phyloP scores from a whole-genome alignment of 768 basidiomycete genomes.

The Tulasnella calospora region DNA sequence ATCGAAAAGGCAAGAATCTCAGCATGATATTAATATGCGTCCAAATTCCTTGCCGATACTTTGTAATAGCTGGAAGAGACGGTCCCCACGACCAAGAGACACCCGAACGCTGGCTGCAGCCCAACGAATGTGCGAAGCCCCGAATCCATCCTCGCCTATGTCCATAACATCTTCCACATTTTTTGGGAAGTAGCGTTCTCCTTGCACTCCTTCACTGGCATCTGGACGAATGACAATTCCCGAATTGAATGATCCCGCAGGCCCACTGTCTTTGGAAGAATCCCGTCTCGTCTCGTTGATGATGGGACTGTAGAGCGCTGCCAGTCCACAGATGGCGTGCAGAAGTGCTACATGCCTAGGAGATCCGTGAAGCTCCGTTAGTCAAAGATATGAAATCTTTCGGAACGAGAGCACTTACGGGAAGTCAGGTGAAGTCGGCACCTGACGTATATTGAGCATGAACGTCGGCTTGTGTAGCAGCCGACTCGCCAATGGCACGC shows the following conservation, averaged over 20 bases:
- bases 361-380: neutral
- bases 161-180: neutral
- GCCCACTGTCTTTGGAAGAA: neutral
- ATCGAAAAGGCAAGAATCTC: neutral
- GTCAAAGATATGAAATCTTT: neutral
- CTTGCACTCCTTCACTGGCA: neutral
- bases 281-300: conserved; percentile 7
- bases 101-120: no score
- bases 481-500: conserved; percentile 6
- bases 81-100: neutral
- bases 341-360: conserved; percentile 7
- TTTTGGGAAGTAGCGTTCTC: neutral
- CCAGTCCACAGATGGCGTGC: conserved; percentile 26
- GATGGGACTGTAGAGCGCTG: conserved; percentile 22
- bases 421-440: conserved; percentile 20
- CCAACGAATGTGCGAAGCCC: neutral
- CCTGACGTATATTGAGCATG: neutral
- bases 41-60: neutral
- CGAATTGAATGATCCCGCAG: neutral
- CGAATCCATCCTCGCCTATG: neutral
- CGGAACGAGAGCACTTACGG: neutral
- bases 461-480: conserved; percentile 26
- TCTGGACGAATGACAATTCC: neutral
- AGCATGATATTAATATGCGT: neutral
- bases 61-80: conserved; percentile 5